A percentile compares a stretch with the other conserved stretches of the same genome.
Evolutionary conservation across 2,329 filamentous ascomycete species (phyloP).

Genomic region (Neonectria faginata): DNA sequence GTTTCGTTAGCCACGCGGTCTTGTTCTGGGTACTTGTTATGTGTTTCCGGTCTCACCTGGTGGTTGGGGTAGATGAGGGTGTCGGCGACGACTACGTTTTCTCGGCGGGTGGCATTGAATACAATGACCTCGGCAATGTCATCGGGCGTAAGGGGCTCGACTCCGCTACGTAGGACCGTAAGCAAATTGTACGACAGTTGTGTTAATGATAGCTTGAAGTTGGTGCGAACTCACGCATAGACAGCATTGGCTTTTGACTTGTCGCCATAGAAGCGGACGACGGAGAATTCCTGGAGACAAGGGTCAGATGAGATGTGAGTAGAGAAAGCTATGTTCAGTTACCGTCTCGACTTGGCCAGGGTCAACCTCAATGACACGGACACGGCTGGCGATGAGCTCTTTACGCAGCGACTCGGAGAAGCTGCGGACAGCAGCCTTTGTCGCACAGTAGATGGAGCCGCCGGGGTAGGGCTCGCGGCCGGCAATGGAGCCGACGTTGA

Average conservation of each 20-base stretch:
- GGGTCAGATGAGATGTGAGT: conserved; percentile 3
- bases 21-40: not conserved
- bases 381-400: conserved; percentile 83
- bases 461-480: conserved; percentile 85
- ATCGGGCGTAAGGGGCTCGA: conserved; percentile 86
- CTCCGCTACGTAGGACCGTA: conserved; percentile 65
- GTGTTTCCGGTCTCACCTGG: conserved; percentile 67
- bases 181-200: not conserved
- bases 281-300: conserved; percentile 77
- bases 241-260: conserved; percentile 90
- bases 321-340: conserved; percentile 19
- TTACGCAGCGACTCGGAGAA: conserved; percentile 87
- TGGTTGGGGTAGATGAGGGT: conserved; percentile 89
- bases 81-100: conserved; percentile 93
- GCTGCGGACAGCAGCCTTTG: conserved; percentile 86
- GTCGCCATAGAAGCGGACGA: conserved; percentile 90
- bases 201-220: not conserved
- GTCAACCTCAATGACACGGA: conserved; percentile 88
- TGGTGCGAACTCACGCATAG: conserved; percentile 74
- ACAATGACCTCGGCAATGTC: conserved; percentile 94
- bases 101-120: conserved; percentile 83
- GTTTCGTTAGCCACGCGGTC: conserved; percentile 12
- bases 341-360: conserved; percentile 93
- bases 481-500: conserved; percentile 94
- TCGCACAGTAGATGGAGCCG: conserved; percentile 92